Percentiles rank a stretch among this genome's conserved stretches.
Conservation (phyloP, 352 stramenopile species). For the Peronospora belbahrii region DNA sequence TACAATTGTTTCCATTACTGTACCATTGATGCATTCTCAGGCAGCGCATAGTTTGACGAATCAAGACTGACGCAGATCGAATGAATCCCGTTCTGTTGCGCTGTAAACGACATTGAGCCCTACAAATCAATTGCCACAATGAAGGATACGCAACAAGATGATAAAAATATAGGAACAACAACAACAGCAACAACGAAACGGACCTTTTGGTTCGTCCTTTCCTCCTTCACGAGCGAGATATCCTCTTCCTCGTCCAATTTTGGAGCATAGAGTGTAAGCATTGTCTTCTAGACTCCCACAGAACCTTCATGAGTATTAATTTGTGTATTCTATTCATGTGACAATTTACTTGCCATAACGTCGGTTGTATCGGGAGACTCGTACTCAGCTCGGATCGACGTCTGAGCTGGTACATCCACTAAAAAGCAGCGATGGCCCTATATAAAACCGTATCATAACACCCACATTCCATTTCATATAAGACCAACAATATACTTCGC, state of each 20-base stretch:
- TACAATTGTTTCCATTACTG: neutral
- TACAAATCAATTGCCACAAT: slow-evolving; percentile 13
- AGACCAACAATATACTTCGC: slow-evolving; percentile 5
- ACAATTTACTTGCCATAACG: slow-evolving; percentile 36
- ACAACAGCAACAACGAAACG: too few relatives aligned
- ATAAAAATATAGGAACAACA: neutral
- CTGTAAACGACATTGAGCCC: slow-evolving; percentile 59
- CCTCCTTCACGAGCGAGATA: slow-evolving; percentile 50
- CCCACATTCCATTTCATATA: neutral
- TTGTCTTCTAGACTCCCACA: slow-evolving; percentile 39
- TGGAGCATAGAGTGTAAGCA: slow-evolving; percentile 52
- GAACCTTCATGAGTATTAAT: neutral
- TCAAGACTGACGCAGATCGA: slow-evolving; percentile 68
- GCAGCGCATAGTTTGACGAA: slow-evolving; percentile 51
- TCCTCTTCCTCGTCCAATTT: slow-evolving; percentile 26
- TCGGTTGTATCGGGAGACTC: slow-evolving; percentile 80
- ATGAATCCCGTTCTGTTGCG: slow-evolving; percentile 56
- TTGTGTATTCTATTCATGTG: neutral
- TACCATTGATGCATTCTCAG: slow-evolving; percentile 59
- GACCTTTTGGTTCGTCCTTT: slow-evolving; percentile 51
- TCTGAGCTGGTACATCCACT: slow-evolving; percentile 66
- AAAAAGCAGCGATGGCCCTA: slow-evolving; percentile 75
- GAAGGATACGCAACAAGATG: neutral
- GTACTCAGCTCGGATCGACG: slow-evolving; percentile 71
- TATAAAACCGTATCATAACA: neutral